Base-by-base conservation (phyloP, 2,329 filamentous ascomycete species). In the Fusarium circinatum region DNA sequence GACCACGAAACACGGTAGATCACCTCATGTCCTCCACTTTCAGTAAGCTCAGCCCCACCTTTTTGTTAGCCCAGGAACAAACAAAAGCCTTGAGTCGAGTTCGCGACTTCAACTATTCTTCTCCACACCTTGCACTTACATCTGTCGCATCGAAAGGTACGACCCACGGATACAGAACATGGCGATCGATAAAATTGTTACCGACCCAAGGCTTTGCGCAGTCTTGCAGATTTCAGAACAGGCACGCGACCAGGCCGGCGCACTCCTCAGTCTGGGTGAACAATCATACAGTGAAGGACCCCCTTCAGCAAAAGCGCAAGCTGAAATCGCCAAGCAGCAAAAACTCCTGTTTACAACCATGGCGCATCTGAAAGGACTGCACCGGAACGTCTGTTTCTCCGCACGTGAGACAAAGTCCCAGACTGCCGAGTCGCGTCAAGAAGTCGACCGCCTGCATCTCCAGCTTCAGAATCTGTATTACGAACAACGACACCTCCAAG, bases 401-500 rank as follows among this genome's bases (percentile, higher is more conserved):
- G 94, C 95, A 36, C 91, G 96, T 74, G 91, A 94, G 76, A 98
- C 95, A 20, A 98, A 98, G 82, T 87, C 93, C 60, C 87, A 90
- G 76, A 98, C 96, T 2, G 93, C 94, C 36, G 94, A 98, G 82
- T 93, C 93, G 55, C 91, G 95, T 55, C 93, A 96, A 78, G 94
- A 98, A 83, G 94, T 98, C 73, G 96, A 99, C 81, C 90, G 92
- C 56, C 87, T 99, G 70, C 95, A 98, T 80, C 87, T 99, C 42
- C 94, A 97, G 79, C 87, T 99, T 62, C 96, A 98, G 83, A 99
- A 99, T 79, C 85, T 99, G 13, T 97, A 96, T 82, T 99, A 99
- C 80, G 96, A 99, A 83, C 95, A 98, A 84, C 88, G 94, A 62
- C 95, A 98, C 82, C 85, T 99, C 62, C 91, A 93, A 73, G 94